Evolutionary conservation across 768 basidiomycete genomes (phyloP), one percentile per base, ranked within the genome.

Genomic region (Cystobasidium ongulense): DNA sequence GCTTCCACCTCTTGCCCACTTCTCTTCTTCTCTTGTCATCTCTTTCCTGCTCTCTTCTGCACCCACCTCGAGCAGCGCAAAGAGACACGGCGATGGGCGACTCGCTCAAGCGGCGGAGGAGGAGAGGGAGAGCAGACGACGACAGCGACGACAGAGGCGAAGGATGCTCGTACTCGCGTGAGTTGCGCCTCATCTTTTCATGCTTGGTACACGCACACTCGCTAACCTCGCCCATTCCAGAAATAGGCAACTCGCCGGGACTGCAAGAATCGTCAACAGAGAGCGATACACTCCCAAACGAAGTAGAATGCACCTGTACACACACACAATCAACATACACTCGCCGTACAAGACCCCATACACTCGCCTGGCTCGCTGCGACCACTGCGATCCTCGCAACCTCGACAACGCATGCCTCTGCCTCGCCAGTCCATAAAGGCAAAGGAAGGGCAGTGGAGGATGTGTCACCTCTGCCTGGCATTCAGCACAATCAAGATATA

Each of bases 61-160:
- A 50, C 46, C n/a, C 46, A 21, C 3, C 39, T 41, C 39, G 39
- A 7, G 7, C 39, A 18, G 8, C 7, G 8, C 39, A 41, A 18
- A 41, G 15, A 50, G 46, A 11, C 38, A 66, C 21, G 35, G 17
- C 64, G 64, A 43, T 50, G 46, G 57, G 8, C 57, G 25, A 35
- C 57, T 29, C 57, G 11, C 17, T 27, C 57, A 5, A 5, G 57
- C 25, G 25, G 33, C 11, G 25, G 57, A 7, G 65, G 36, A 50
- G 46, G 25, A 53, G 65, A 25, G 5, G 39, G 25, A 67, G 65
- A 21, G 65, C 7, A 50, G 43, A n/a, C 25, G 18, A 15, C 17
- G 63, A 64, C 4, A 67, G 65, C n/a, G 65, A 67, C n/a, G 39
- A 67, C 50, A 67, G 23, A 21, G 65, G 65, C 5, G 65, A 67